Evolutionary conservation across 225 moss, liverwort and hornwort species (phyloP).

Genomic region (Sphagnum tenellum): DNA sequence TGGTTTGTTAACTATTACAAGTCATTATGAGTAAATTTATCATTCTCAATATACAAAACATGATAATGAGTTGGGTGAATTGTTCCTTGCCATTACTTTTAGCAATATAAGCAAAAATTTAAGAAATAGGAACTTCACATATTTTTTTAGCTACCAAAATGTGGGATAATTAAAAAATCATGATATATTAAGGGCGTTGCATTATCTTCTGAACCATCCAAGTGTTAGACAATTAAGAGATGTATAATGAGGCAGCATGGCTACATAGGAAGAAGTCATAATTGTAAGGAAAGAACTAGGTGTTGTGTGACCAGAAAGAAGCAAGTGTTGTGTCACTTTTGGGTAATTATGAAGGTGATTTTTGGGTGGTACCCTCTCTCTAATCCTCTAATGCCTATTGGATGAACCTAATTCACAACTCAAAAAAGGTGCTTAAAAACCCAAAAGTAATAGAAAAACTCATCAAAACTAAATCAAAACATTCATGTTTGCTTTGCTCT

Average conservation of each 20-base stretch:
- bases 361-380: slow-evolving; percentile 21
- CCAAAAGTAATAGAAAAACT: background rate
- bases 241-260: slow-evolving; percentile 7
- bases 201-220: no score
- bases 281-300: slow-evolving; percentile 17
- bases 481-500: no score
- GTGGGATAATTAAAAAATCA: no score
- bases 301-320: slow-evolving; percentile 18
- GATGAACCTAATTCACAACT: background rate
- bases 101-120: no score
- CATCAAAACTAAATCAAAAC: no score
- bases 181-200: no score
- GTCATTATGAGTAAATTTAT: slow-evolving; percentile 28
- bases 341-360: slow-evolving; percentile 38
- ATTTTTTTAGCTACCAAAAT: no score
- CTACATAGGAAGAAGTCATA: slow-evolving; percentile 48
- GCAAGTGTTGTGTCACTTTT: slow-evolving; percentile 46
- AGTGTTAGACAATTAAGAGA: no score
- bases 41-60: slow-evolving; percentile 43
- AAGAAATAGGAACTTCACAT: background rate
- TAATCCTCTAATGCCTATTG: slow-evolving; percentile 15
- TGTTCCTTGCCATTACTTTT: slow-evolving; percentile 24
- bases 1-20: slow-evolving; percentile 40
- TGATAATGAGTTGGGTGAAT: slow-evolving; percentile 55
- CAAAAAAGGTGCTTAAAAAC: background rate